Percentiles rank a stretch among this genome's conserved stretches.
Evolutionary conservation across 1,284 basidiomycete genomes (phyloP).

Genomic region (Leccinum subrobustum): DNA sequence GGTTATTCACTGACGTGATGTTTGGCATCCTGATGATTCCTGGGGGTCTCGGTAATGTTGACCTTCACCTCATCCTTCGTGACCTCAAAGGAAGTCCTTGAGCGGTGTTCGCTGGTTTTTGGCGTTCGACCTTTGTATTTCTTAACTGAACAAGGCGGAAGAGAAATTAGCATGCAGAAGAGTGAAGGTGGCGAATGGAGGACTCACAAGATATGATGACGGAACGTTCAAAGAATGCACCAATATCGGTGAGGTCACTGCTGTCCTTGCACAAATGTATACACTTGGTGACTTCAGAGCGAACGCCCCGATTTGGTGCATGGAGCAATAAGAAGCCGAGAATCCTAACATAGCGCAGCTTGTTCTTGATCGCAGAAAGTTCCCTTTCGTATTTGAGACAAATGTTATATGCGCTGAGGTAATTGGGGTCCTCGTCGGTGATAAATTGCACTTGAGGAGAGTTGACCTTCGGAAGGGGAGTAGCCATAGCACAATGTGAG

Average conservation of each 20-base stretch:
- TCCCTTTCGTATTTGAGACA: not conserved
- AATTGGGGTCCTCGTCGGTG: too few species aligned
- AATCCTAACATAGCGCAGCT: not conserved
- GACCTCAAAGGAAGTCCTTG: not conserved
- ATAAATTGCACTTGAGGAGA: not conserved
- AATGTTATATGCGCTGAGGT: not conserved
- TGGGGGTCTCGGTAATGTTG: not conserved
- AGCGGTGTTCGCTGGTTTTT: too few species aligned
- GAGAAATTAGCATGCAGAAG: not conserved
- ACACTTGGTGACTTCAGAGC: slow-evolving; percentile 5
- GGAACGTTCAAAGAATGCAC: slow-evolving; percentile 3
- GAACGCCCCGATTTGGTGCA: not conserved
- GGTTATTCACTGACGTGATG: not conserved
- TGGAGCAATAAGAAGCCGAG: not conserved
- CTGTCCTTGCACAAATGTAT: not conserved
- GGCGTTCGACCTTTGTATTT: not conserved
- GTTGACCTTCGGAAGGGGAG: not conserved
- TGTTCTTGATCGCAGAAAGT: not conserved
- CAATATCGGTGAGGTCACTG: not conserved
- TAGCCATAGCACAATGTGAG: too few species aligned
- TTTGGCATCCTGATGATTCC: not conserved
- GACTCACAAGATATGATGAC: not conserved
- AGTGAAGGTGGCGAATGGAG: not conserved
- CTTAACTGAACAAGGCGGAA: not conserved
- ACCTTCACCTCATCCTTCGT: not conserved